Evolutionary conservation across 2,329 filamentous ascomycete genomes (phyloP).

Genomic region (Talaromyces piceae): DNA sequence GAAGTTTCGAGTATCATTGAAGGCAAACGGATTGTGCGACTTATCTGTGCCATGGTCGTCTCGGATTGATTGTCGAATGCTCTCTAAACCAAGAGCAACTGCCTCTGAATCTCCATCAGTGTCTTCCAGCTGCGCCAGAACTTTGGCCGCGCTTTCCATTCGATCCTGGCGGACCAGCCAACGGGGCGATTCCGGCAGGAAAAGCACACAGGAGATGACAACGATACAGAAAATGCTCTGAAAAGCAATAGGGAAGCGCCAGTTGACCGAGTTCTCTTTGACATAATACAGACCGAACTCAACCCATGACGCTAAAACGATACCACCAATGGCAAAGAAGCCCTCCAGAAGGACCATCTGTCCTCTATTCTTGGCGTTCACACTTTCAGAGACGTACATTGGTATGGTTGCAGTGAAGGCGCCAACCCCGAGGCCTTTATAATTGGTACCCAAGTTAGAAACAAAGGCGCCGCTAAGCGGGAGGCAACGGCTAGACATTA

Average conservation of each 20-base stretch:
- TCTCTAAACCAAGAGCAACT: slow-evolving; percentile 5
- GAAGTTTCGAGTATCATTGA: slow-evolving; percentile 18
- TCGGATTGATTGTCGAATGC: slow-evolving; percentile 4
- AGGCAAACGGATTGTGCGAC: slow-evolving; percentile 16
- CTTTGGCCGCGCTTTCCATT: slow-evolving; percentile 12
- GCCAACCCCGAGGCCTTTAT: slow-evolving; percentile 17
- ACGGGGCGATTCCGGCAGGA: slow-evolving; percentile 10
- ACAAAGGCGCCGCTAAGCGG: not conserved
- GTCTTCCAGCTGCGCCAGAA: slow-evolving; percentile 4
- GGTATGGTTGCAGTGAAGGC: slow-evolving; percentile 20
- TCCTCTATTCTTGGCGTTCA: slow-evolving; percentile 7
- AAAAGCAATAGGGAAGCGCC: slow-evolving; percentile 37
- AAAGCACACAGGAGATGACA: slow-evolving; percentile 26
- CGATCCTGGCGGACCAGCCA: slow-evolving; percentile 8
- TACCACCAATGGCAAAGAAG: slow-evolving; percentile 23
- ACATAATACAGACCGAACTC: slow-evolving; percentile 10
- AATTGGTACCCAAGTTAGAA: not conserved
- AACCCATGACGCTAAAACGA: slow-evolving; percentile 9
- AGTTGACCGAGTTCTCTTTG: slow-evolving; percentile 20
- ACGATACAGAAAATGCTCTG: slow-evolving; percentile 38
- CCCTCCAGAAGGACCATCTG: slow-evolving; percentile 18
- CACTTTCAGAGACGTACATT: slow-evolving; percentile 13
- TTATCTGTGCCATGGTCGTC: slow-evolving; percentile 9
- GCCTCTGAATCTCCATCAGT: slow-evolving; percentile 3
- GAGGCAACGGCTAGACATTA: slow-evolving; percentile 10